Evolutionary conservation across 768 basidiomycete genomes (phyloP), one percentile per base, ranked within the genome.

Genomic region (Mycena galopus): DNA sequence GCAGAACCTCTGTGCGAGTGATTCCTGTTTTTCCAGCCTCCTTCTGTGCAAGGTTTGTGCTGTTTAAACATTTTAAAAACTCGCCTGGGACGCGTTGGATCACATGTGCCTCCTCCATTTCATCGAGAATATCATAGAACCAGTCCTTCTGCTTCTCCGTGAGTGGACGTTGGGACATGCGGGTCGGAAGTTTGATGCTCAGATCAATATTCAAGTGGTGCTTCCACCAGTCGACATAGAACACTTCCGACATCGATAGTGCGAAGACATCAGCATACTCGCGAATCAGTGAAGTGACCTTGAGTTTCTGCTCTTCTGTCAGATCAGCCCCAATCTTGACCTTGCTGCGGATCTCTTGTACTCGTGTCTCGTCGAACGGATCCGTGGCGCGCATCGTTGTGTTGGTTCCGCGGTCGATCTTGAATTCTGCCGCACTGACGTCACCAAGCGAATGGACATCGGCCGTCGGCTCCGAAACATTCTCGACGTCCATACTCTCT

Each of bases 261-360:
- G 76, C 76, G 27, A 74, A 77, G n/a, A 69, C 33, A 37, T 76
- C 76, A 44, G 75, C 69, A 37, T 72, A 76, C 56, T 76, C 59
- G 0, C 47, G 37, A 11, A 76, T 39, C 7, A 73, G 35, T 4
- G 35, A 55, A 4, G 16, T 30, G 11, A 71, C 29, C 57, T 64
- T 37, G n/a, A 16, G 17, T 19, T 56, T 51, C 56, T 76, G 64
- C 9, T 58, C 66, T 1, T 33, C 65, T 0, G 77, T 68, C 0
- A 82, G 33, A 29, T 82, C 80, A 1, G 19, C 2, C 0, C 80
- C 78, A 23, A 78, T 76, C 1, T 29, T 58, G 14, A 82, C 63
- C 7, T 59, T 59, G 5, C 60, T 29, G 1, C 78, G 53, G 1
- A 82, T 73, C 35, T 70, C 61, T 6, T 63, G 67, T 0, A 82